These are phyloP conservation scores for Cylindricascospora bacillispora DNA, from an alignment of 1,139 yeast genomes.

Conservation along the genomic window DNA sequence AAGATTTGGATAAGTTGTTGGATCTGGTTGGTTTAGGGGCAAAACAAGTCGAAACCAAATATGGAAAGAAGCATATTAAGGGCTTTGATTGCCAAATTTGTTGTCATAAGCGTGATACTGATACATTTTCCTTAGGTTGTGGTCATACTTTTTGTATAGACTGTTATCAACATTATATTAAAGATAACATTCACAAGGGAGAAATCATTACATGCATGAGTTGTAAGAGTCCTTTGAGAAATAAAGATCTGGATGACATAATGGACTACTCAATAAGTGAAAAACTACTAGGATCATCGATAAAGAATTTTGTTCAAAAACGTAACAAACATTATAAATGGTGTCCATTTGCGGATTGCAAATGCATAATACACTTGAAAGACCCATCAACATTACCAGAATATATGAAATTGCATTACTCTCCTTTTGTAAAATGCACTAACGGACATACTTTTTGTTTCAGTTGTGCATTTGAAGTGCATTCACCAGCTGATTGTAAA, in stretches of 20 bases:
- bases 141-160: slow-evolving; percentile 54
- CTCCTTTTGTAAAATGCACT: slow-evolving; percentile 59
- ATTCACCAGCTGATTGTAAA: slow-evolving; percentile 72
- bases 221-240: slow-evolving; percentile 27
- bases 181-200: slow-evolving; percentile 39
- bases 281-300: slow-evolving; percentile 25
- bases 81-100: slow-evolving; percentile 52
- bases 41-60: slow-evolving; percentile 4
- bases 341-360: slow-evolving; percentile 89
- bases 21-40: slow-evolving; percentile 37
- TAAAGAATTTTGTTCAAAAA: slow-evolving; percentile 42
- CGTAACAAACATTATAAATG: slow-evolving; percentile 41
- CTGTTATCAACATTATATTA: slow-evolving; percentile 55
- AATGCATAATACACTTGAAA: slow-evolving; percentile 40
- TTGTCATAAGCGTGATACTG: slow-evolving; percentile 38
- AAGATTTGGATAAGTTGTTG: slow-evolving; percentile 34
- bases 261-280: slow-evolving; percentile 25
- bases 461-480: slow-evolving; percentile 64
- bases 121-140: slow-evolving; percentile 48
- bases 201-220: slow-evolving; percentile 58
- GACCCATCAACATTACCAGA: slow-evolving; percentile 24
- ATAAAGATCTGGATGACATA: slow-evolving; percentile 26
- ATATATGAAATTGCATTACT: slow-evolving; percentile 27
- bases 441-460: slow-evolving; percentile 69
- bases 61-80: slow-evolving; percentile 5